Conservation (phyloP, 768 basidiomycete genomes). For the Leccinum disarticulatum region DNA sequence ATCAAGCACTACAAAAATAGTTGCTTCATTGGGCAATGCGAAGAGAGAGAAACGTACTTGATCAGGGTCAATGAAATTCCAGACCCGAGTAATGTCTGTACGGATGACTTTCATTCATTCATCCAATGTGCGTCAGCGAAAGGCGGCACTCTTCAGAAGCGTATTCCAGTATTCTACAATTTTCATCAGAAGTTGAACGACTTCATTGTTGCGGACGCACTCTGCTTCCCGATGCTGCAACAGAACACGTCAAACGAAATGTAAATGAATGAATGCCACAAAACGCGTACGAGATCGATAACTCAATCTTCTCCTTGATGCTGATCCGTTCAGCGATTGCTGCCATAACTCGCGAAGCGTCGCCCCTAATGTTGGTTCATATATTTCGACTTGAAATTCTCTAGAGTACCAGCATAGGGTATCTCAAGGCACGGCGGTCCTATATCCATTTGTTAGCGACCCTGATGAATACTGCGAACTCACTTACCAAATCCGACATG, state of each 20-base stretch:
- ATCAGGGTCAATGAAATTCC: neutral
- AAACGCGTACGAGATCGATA: neutral
- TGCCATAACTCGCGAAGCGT: no score
- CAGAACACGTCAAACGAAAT: neutral
- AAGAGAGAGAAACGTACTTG: neutral
- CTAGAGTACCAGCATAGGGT: no score
- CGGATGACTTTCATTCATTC: neutral
- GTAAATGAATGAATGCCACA: neutral
- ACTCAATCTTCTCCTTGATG: neutral
- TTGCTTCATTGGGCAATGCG: no score
- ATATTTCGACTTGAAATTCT: no score
- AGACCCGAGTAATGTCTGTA: neutral
- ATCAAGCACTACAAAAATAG: neutral
- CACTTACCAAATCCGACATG: no score
- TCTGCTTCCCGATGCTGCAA: neutral
- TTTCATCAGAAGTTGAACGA: neutral
- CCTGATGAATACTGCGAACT: no score
- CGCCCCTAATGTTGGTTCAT: no score
- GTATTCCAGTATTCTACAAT: neutral
- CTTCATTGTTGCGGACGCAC: neutral
- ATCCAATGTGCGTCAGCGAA: neutral
- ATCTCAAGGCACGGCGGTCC: no score
- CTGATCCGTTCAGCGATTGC: neutral
- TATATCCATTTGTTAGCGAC: no score
- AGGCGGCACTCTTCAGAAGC: neutral